These are phyloP conservation scores for Craspedostauros australis DNA, from an alignment of 108 stramenopile genomes.

Conservation along the genomic window DNA sequence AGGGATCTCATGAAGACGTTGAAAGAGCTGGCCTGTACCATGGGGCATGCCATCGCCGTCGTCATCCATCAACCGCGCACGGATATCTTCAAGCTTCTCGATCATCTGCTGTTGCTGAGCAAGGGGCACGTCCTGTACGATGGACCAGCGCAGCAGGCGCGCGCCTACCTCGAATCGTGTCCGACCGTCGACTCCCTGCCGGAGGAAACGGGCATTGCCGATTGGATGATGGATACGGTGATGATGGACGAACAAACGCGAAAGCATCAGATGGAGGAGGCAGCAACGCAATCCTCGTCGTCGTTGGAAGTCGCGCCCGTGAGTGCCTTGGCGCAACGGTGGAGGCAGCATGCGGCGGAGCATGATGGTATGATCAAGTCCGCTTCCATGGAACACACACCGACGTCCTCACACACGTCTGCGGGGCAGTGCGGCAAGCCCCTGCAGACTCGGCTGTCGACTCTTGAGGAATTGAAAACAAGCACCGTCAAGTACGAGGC, in stretches of 20 bases:
- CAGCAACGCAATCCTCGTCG: no score
- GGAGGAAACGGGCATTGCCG: constrained; percentile 67
- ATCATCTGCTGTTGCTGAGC: constrained; percentile 71
- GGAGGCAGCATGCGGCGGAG: neutral
- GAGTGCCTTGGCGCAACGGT: no score
- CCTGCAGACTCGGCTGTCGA: no score
- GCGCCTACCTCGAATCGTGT: constrained; percentile 48
- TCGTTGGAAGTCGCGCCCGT: no score
- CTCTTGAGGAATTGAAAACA: constrained; percentile 38
- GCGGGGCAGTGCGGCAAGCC: no score
- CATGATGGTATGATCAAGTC: no score
- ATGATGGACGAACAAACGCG: no score
- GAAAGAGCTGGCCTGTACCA: constrained; percentile 38
- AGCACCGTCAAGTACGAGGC: constrained; percentile 36
- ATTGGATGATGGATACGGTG: constrained; percentile 82
- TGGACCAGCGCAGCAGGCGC: constrained; percentile 32
- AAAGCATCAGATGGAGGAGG: no score
- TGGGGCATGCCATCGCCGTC: constrained; percentile 69
- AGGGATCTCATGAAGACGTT: constrained; percentile 58
- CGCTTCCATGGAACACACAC: neutral
- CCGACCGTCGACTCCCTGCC: constrained; percentile 41
- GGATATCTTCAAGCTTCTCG: constrained; percentile 75
- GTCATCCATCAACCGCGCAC: constrained; percentile 90
- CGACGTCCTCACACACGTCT: neutral
- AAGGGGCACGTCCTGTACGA: constrained; percentile 59